These are phyloP conservation scores for Erysiphe neolycopersici DNA, from an alignment of 2,329 filamentous ascomycete genomes.

Conservation along the genomic window DNA sequence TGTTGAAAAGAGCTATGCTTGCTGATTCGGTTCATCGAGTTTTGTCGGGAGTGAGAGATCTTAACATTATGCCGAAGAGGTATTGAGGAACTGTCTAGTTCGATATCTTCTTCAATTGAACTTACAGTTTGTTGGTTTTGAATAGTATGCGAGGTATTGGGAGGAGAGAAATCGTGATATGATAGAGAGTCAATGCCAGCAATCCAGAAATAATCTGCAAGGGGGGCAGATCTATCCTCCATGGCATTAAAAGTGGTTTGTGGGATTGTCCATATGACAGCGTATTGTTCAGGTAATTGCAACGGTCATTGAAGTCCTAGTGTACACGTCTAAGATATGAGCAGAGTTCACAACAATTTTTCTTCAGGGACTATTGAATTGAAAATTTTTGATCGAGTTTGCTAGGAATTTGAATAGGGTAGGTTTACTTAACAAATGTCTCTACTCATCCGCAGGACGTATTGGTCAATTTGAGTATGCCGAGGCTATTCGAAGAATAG, in stretches of 20 bases:
- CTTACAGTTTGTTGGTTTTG: slow-evolving; percentile 18
- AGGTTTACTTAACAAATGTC: too few species aligned
- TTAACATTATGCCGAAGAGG: slow-evolving; percentile 5
- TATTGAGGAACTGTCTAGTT: slow-evolving; percentile 20
- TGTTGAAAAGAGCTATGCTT: slow-evolving; percentile 23
- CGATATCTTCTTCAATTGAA: slow-evolving; percentile 26
- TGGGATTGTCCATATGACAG: slow-evolving; percentile 2
- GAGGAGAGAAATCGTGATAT: slow-evolving; percentile 27
- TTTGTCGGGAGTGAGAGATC: slow-evolving; percentile 33
- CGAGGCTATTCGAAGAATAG: too few species aligned
- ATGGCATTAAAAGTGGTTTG: slow-evolving; percentile 8
- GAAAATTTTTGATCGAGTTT: too few species aligned
- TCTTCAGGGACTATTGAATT: too few species aligned
- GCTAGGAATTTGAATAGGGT: too few species aligned
- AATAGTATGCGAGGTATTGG: slow-evolving; percentile 6
- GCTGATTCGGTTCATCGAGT: slow-evolving; percentile 28
- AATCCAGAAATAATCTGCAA: slow-evolving; percentile 56
- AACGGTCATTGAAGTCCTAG: slow-evolving; percentile 5
- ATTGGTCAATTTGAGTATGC: too few species aligned
- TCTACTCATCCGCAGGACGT: too few species aligned
- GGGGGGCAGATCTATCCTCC: slow-evolving; percentile 27
- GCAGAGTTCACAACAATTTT: too few species aligned
- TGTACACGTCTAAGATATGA: too few species aligned
- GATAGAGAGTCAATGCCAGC: slow-evolving; percentile 41
- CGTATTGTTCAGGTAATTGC: slow-evolving; percentile 1